Evolutionary conservation across 306 rosid genomes (phyloP).

Genomic region (Rosa multiflora): DNA sequence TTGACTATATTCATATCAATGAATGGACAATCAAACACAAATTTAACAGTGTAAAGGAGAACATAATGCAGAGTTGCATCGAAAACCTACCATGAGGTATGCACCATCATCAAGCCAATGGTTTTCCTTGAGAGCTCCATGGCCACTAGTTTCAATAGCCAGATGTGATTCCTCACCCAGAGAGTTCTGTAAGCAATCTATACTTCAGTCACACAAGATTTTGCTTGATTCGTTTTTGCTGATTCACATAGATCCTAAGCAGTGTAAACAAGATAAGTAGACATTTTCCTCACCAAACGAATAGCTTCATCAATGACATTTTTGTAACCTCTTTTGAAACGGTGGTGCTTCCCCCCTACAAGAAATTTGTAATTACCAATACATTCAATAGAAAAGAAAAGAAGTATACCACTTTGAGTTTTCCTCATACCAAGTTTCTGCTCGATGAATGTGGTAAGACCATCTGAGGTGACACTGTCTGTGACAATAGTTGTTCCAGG

Average conservation of each 20-base stretch:
- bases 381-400: neutral
- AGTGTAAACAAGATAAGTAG: slow-evolving; percentile 15
- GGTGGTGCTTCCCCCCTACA: slow-evolving; percentile 89
- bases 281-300: slow-evolving; percentile 66
- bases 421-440: slow-evolving; percentile 74
- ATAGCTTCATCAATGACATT: slow-evolving; percentile 97
- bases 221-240: slow-evolving; percentile 10
- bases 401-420: slow-evolving; percentile 16
- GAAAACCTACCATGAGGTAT: slow-evolving; percentile 78
- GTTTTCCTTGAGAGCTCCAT: slow-evolving; percentile 98
- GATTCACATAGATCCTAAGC: slow-evolving; percentile 5
- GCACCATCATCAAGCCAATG: slow-evolving; percentile 99
- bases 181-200: slow-evolving; percentile 61
- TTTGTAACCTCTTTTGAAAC: slow-evolving; percentile 97
- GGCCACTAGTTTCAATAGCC: slow-evolving; percentile 99
- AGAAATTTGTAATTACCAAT: slow-evolving; percentile 27
- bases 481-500: slow-evolving; percentile 96
- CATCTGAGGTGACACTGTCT: slow-evolving; percentile 98
- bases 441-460: slow-evolving; percentile 88
- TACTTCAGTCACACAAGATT: slow-evolving; percentile 18
- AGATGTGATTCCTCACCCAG: slow-evolving; percentile 87
- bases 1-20: neutral
- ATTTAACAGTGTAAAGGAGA: neutral
- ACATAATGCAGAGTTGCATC: neutral
- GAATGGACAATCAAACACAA: neutral